These are phyloP conservation scores for Phytophthora chlamydospora DNA, from an alignment of 352 stramenopile species.

Conservation along the genomic window DNA sequence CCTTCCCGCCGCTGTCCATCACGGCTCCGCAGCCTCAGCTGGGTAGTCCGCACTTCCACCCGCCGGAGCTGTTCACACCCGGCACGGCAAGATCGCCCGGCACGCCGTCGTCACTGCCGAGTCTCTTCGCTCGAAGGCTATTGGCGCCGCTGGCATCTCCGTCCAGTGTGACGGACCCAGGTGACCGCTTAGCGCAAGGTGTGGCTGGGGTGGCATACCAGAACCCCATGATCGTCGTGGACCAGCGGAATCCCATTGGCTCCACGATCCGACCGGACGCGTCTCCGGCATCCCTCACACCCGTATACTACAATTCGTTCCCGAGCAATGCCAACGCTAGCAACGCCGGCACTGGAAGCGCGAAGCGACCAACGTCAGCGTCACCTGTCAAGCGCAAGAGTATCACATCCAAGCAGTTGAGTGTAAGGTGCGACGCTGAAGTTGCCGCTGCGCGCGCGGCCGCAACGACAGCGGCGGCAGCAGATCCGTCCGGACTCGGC, in stretches of 20 bases:
- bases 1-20: slow-evolving; percentile 53
- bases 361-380: slow-evolving; percentile 19
- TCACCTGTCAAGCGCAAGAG: slow-evolving; percentile 81
- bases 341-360: slow-evolving; percentile 4
- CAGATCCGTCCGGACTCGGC: slow-evolving; percentile 20
- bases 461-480: slow-evolving; percentile 20
- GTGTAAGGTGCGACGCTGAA: slow-evolving; percentile 43
- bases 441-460: slow-evolving; percentile 45
- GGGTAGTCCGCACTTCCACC: slow-evolving; percentile 42
- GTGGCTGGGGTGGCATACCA: slow-evolving; percentile 28
- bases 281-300: slow-evolving; percentile 50
- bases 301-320: slow-evolving; percentile 55
- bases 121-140: slow-evolving; percentile 52
- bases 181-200: slow-evolving; percentile 27
- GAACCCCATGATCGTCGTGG: slow-evolving; percentile 31
- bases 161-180: slow-evolving; percentile 25
- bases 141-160: slow-evolving; percentile 48
- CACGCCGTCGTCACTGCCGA: slow-evolving; percentile 50
- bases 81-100: slow-evolving; percentile 27
- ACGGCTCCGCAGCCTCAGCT: slow-evolving; percentile 45
- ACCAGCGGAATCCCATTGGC: slow-evolving; percentile 27
- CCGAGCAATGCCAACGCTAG: slow-evolving; percentile 15
- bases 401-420: slow-evolving; percentile 77
- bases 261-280: slow-evolving; percentile 35
- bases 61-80: slow-evolving; percentile 41